A percentile compares a stretch with the other conserved stretches of the same genome.
phyloP scores from a whole-genome alignment of 1,284 basidiomycete species.

The Sutorius eximius region DNA sequence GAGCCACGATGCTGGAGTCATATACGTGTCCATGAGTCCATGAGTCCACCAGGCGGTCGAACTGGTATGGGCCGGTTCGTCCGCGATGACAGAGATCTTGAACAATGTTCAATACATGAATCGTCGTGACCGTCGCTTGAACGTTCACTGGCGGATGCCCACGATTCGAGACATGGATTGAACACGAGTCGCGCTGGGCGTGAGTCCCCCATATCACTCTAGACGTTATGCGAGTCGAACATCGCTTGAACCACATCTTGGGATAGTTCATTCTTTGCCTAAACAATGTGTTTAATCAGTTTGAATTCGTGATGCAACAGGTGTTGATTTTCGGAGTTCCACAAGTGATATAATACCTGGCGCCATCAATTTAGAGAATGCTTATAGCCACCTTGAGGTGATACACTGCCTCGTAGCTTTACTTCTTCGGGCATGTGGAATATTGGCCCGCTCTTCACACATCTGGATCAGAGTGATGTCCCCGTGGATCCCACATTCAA shows the following conservation, averaged over 20 bases:
- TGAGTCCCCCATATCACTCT: background rate
- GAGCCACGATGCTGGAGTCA: slow-evolving; percentile 19
- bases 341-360: background rate
- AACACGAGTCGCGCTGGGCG: background rate
- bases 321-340: background rate
- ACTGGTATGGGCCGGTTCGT: slow-evolving; percentile 8
- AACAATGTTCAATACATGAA: background rate
- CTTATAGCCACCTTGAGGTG: background rate
- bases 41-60: slow-evolving; percentile 2
- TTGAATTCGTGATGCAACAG: background rate
- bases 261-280: background rate
- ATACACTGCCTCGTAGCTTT: slow-evolving; percentile 13
- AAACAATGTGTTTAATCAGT: background rate
- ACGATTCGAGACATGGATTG: background rate
- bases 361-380: background rate
- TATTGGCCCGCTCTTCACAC: background rate
- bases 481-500: background rate
- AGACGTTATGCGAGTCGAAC: background rate
- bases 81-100: background rate
- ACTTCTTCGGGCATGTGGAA: slow-evolving; percentile 3
- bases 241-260: background rate
- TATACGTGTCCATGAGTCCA: slow-evolving; percentile 5
- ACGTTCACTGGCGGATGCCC: background rate
- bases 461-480: background rate
- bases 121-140: background rate